Evolutionary conservation across 345 rosid species (phyloP), one percentile per base, ranked within the genome.

Genomic region (Corchorus capsularis): DNA sequence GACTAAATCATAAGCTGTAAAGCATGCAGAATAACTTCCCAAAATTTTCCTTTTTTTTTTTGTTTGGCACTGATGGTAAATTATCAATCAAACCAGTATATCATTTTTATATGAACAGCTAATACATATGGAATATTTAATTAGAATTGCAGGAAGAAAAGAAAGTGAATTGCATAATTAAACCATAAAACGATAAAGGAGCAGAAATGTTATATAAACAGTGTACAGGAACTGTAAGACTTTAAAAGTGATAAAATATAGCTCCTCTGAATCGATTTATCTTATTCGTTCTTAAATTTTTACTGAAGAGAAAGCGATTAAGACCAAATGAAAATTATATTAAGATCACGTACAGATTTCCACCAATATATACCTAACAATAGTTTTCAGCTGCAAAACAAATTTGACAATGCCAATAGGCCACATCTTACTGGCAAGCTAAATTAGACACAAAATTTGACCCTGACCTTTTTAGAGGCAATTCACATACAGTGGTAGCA

Each of bases 1-100:
- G 71, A 81, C 83, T 86, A 78, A 82, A 79, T 75, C 71, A 87
- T 82, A 90, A 89, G 87, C 86, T 84, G 74, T 85, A 85, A 76
- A 76, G 79, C 76, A 79, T 43, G 60, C 71, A 63, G 7, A 56
- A 63, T 52, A 47, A 34, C 5, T 52, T 72, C 39, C 20, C 41
- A 39, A 46, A 49, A 12, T 4, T 20, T 16, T 60, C 17, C 47
- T 32, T 6, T 35, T 52, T 8, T 45, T 41, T 46, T 27, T 16
- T n/a, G n/a, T 75, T 72, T 8, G 15, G 63, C 60, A 74, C 59
- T 3, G 70, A 75, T 10, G 35, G 34, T 5, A 34, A 75, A 19
- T 37, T 63, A 37, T 17, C 20, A 39, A 63, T 39, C 39, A 53
- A 20, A 2, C 37, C 27, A 55, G 16, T 34, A 20, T 37, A 43